Conservation (phyloP, 2,329 filamentous ascomycete species). For the Sporothrix variecibatus region DNA sequence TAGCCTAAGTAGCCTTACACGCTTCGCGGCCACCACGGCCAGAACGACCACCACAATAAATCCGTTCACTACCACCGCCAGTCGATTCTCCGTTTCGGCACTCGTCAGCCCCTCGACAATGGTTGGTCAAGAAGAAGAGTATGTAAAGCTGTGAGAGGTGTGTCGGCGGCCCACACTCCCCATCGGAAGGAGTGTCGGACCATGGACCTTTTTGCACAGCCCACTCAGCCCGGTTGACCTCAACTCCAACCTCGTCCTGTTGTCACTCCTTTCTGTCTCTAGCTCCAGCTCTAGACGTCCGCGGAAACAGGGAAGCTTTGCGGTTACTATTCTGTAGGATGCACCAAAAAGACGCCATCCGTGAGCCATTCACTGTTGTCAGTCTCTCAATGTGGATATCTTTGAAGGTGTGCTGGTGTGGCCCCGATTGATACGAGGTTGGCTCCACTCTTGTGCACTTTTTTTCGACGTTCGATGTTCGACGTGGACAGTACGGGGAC, state of each 20-base stretch:
- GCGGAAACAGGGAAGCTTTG: background rate
- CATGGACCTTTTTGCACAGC: background rate
- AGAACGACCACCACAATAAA: background rate
- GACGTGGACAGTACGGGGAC: background rate
- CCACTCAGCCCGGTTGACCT: background rate
- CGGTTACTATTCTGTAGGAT: background rate
- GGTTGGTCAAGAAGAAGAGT: background rate
- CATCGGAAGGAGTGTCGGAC: background rate
- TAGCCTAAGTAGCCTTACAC: background rate
- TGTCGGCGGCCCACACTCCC: background rate
- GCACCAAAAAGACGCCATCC: background rate
- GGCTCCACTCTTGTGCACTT: background rate
- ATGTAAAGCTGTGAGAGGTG: background rate
- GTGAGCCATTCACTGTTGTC: background rate
- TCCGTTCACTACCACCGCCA: background rate
- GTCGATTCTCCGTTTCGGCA: background rate
- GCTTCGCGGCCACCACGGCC: background rate
- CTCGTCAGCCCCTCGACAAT: background rate
- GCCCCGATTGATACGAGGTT: conserved; percentile 15
- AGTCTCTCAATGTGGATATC: background rate
- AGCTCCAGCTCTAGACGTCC: background rate
- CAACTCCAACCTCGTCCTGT: background rate
- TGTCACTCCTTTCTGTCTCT: background rate
- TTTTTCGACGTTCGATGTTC: no score
- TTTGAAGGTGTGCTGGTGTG: background rate